Base-by-base conservation (phyloP, 768 basidiomycete genomes). In the Candolleomyces efflorescens region DNA sequence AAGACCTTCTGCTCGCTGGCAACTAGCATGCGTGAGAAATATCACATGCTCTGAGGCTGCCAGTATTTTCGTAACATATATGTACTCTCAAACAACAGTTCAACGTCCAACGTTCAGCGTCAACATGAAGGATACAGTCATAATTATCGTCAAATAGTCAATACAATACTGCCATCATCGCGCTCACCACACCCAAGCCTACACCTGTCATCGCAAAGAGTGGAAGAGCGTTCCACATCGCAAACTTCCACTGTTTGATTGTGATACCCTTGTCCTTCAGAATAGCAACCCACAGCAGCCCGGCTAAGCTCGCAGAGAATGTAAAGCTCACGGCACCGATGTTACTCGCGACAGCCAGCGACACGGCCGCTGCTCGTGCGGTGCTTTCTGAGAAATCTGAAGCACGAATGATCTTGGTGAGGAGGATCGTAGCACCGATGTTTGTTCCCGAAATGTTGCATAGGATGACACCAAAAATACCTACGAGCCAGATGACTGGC, bases 271-370 rank as follows among this genome's bases (percentile, higher is more conserved):
- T 95, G 68, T 90, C 86, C 58, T 68, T 65, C 54, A 96, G 73
- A 56, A 96, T 92, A 15, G 74, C 67, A 20, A 78, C 73, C 94
- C 95, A 98, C 17, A 97, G 76, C 45, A 98, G 73, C 0, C 94
- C 94, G 0, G 93, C 94, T 13, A 97, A 81, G 54, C 89, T 92
- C 0, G 91, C 92, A 4, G 87, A 87, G 67, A 94, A 95, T 7
- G 92, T 90, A 67, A 91, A 87, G 60, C 86, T 89, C 63, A 95
- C 89, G 1, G 95, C 95, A 12, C 95, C 95, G 36, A 92, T 87
- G 70, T 97, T 97, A 55, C 85, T 89, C 2, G 90, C 89, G 0
- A 97, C 79, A 7, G 94, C 94, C 12, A 97, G 80, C 0, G 92
- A 82, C 47, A 86, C 81, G 0, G 82, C 85, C 1, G 85, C 87